These are phyloP conservation scores for Hypomyces rosellus DNA, from an alignment of 2,329 filamentous ascomycete genomes.

Conservation along the genomic window DNA sequence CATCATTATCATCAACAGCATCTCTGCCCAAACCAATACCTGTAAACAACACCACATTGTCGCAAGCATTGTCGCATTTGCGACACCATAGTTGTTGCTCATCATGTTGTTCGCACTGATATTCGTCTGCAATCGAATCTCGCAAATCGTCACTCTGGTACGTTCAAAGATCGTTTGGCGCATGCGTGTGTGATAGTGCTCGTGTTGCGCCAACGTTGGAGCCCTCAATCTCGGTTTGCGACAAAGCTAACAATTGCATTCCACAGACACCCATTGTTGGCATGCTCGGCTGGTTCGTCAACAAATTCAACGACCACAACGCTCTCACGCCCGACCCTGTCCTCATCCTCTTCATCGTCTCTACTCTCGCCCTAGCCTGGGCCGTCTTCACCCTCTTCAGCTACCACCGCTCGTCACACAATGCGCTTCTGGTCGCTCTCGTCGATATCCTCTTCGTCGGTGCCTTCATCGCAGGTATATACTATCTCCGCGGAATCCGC, in stretches of 20 bases:
- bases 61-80: slow-evolving; percentile 39
- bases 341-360: slow-evolving; percentile 62
- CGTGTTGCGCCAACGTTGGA: not conserved
- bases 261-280: slow-evolving; percentile 56
- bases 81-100: slow-evolving; percentile 13
- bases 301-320: slow-evolving; percentile 52
- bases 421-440: slow-evolving; percentile 55
- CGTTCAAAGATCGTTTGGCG: slow-evolving; percentile 16
- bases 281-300: slow-evolving; percentile 61
- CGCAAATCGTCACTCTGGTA: slow-evolving; percentile 59
- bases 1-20: not conserved
- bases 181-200: no score
- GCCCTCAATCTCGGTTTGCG: not conserved
- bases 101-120: slow-evolving; percentile 57
- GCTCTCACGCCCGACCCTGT: slow-evolving; percentile 55
- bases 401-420: slow-evolving; percentile 56
- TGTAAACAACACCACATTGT: slow-evolving; percentile 6
- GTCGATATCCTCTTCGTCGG: slow-evolving; percentile 57
- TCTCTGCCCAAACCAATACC: not conserved
- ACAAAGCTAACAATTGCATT: not conserved
- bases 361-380: slow-evolving; percentile 57
- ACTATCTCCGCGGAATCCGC: slow-evolving; percentile 52
- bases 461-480: slow-evolving; percentile 57
- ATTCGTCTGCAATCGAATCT: slow-evolving; percentile 57
- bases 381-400: slow-evolving; percentile 58